Evolutionary conservation across 129 eudicot species (phyloP), one percentile per base, ranked within the genome.

Genomic region (Logfia minima): DNA sequence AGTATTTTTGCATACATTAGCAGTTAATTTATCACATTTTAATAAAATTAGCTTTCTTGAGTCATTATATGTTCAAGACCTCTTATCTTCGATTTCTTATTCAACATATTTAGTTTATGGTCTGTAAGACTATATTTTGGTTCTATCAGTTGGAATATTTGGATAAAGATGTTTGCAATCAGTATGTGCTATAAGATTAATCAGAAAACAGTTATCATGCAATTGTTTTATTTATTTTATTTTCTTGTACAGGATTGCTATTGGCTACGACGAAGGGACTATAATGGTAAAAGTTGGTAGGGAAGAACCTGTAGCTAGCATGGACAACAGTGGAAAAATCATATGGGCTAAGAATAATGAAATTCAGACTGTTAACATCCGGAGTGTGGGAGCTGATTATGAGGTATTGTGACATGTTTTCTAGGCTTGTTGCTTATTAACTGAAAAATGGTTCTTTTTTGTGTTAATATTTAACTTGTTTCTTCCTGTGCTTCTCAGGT

Each of bases 301-400:
- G 24, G 98, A 92, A 82, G 92, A 86, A 75, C 98, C 98, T 53
- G 92, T 90, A 61, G 96, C 95, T 62, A 93, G 98, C 79, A 93
- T 93, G 98, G 96, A 90, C 68, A 90, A 83, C 76, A 86, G 95
- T 66, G 98, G 98, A 18, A 93, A 93, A 84, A 88, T 92, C 16
- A 90, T 92, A 60, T 93, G 96, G 96, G 96, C 98, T 34, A 93
- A 87, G 88, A 95, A 90, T 72, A 93, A 93, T 79, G 98, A 90
- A 73, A 87, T 93, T 75, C 98, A 93, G 77, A 93, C 96, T 9
- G 98, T 88, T 18, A 89, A 90, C 81, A 84, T 93, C 58, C 85
- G 80, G 83, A 89, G 95, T 65, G 92, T 90, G 43, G 96, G 95
- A 66, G 87, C 96, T 66, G 95, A 86, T 79, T 85, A 88, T 77